Conservation (phyloP, 106 monocot species). For the Phalaenopsis aphrodite region DNA sequence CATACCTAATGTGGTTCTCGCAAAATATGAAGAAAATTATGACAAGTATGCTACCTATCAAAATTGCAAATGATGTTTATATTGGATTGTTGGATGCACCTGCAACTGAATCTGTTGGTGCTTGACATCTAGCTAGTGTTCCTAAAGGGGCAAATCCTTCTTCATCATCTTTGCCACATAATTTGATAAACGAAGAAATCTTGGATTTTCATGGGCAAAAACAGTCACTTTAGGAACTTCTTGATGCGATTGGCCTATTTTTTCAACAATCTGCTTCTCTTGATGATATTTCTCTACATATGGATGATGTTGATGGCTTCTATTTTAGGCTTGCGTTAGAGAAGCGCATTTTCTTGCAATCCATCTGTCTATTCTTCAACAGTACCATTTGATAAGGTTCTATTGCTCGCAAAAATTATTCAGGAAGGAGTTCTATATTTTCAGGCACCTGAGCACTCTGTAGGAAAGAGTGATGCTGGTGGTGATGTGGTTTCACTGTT, state of each 20-base stretch:
- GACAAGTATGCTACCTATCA: constrained; percentile 56
- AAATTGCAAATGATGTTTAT: constrained; percentile 76
- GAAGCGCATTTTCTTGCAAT: constrained; percentile 85
- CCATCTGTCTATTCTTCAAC: constrained; percentile 30
- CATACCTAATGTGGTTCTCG: constrained; percentile 19
- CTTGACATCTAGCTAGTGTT: constrained; percentile 70
- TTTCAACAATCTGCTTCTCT: constrained; percentile 84
- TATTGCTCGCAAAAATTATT: no score
- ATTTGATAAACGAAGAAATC: constrained; percentile 31
- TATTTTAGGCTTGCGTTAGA: constrained; percentile 75
- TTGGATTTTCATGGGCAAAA: constrained; percentile 22
- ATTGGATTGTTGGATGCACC: constrained; percentile 40
- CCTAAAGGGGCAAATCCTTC: constrained; percentile 46
- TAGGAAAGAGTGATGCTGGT: constrained; percentile 48
- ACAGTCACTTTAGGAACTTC: constrained; percentile 68
- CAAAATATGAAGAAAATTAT: constrained; percentile 44
- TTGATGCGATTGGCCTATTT: constrained; percentile 63
- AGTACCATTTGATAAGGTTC: no score
- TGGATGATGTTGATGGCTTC: constrained; percentile 60
- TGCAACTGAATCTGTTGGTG: constrained; percentile 53
- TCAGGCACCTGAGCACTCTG: no score
- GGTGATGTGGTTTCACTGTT: constrained; percentile 52
- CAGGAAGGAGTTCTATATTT: no score
- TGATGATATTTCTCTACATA: constrained; percentile 76
- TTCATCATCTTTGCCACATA: constrained; percentile 25